Evolutionary conservation across 1,139 yeast genomes (phyloP).

Genomic region (Blastobotrys proliferans): DNA sequence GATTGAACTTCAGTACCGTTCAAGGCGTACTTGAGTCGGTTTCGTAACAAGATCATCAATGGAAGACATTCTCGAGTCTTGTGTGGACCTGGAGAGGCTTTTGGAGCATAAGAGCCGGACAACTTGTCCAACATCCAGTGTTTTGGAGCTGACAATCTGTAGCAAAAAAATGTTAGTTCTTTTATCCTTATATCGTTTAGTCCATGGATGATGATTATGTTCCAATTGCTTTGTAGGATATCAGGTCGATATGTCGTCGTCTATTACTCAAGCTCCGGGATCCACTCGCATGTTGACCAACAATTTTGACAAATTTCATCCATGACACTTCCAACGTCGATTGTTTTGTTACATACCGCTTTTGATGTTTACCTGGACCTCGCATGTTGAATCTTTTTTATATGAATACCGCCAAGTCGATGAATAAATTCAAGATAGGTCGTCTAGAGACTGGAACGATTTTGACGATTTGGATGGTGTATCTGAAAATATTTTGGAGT

Average conservation of each 20-base stretch:
- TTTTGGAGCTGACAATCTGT: constrained; percentile 89
- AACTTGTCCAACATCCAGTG: constrained; percentile 99
- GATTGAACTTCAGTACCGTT: constrained; percentile 99
- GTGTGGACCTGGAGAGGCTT: constrained; percentile 99
- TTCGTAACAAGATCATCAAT: constrained; percentile 95
- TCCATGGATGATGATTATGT: neutral
- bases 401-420: too few relatives aligned
- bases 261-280: neutral
- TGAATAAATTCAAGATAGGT: too few relatives aligned
- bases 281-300: neutral
- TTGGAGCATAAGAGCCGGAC: constrained; percentile 99
- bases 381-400: constrained; percentile 4
- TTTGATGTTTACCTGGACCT: constrained; percentile 9
- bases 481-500: too few relatives aligned
- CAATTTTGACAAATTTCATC: neutral
- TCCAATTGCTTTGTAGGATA: neutral
- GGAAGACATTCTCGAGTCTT: constrained; percentile 99
- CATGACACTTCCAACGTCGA: neutral
- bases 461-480: too few relatives aligned
- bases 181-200: neutral
- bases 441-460: too few relatives aligned
- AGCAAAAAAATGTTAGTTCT: neutral
- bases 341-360: constrained; percentile 5
- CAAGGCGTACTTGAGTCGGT: constrained; percentile 98
- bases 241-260: neutral